Base-by-base conservation (phyloP, 1,139 yeast species). In the Magnusiomyces sp. region DNA sequence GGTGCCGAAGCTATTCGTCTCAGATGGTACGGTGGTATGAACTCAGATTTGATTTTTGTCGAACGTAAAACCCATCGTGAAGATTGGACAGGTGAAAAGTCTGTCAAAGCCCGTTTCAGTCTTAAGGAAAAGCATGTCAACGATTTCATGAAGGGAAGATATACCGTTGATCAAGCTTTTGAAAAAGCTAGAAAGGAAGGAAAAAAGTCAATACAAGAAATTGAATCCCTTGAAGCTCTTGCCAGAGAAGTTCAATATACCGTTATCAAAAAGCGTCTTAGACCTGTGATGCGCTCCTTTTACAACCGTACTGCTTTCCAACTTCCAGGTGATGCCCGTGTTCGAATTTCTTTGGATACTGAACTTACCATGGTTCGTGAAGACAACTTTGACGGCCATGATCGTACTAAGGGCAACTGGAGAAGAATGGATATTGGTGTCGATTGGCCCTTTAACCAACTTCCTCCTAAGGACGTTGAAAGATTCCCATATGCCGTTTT, bases 11-110 rank as follows among this genome's bases (percentile, higher is more conserved):
- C 98, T 20, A 89, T 92, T 59, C 83, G 98, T 71, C 75, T 92
- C 65, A 82, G 98, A 73, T 92, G 98, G 98, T 92, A 92, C 65
- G 98, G 98, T 64, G 97, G 96, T 50, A 90, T 92, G 98, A 76
- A 79, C 53, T 78, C 92, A 2, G 96, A 90, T 59, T 87, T 86
- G 49, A 88, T 92, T 52, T 92, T 92, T 59, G 95, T 92, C 37
- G 98, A 92, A 70, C 81, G 98, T 68, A 92, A 92, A 69, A 92
- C 98, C 13, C 98, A 92, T 65, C 80, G 98, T 68, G 98, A 92
- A 69, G 98, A 92, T 71, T 92, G 98, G 98, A 92, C 98, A 2
- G 98, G 98, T 61, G 98, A 92, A 69, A 90, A 90, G 70, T 87
- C 96, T 10, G 98, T 92, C 57, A 92, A 92, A 71, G 97, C 97